Evolutionary conservation across 345 rosid genomes (phyloP).

Genomic region (Melaleuca quinquenervia): DNA sequence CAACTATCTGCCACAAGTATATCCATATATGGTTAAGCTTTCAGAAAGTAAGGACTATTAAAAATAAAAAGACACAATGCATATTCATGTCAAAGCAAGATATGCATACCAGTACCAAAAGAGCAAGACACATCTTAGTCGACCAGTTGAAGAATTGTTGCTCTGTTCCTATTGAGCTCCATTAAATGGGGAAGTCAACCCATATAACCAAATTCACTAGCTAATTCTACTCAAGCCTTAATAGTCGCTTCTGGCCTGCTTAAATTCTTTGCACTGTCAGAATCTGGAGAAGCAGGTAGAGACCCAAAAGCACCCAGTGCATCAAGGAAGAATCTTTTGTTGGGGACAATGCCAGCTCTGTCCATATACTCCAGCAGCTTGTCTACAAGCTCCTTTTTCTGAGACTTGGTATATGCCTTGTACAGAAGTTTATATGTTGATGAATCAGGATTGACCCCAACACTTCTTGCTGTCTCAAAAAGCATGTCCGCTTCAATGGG

Average conservation of each 20-base stretch:
- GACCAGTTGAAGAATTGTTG: neutral
- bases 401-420: constrained; percentile 68
- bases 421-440: constrained; percentile 85
- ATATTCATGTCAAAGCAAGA: neutral
- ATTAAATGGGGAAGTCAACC: neutral
- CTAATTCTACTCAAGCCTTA: constrained; percentile 6
- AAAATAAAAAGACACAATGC: neutral
- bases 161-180: neutral
- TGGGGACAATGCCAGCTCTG: constrained; percentile 67
- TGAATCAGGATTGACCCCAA: constrained; percentile 36
- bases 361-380: constrained; percentile 62
- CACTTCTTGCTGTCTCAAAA: constrained; percentile 23
- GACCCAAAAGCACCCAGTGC: constrained; percentile 62
- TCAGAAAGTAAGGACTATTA: neutral
- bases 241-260: constrained; percentile 4
- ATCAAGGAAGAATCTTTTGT: constrained; percentile 77
- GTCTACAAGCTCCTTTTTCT: constrained; percentile 61
- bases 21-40: neutral
- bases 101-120: neutral
- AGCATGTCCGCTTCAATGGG: constrained; percentile 61
- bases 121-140: neutral
- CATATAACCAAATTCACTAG: neutral
- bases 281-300: constrained; percentile 20
- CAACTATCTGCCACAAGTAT: neutral
- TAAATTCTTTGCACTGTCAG: constrained; percentile 6